Conservation (phyloP, 768 basidiomycete species). For the Pisolithus marmoratus region DNA sequence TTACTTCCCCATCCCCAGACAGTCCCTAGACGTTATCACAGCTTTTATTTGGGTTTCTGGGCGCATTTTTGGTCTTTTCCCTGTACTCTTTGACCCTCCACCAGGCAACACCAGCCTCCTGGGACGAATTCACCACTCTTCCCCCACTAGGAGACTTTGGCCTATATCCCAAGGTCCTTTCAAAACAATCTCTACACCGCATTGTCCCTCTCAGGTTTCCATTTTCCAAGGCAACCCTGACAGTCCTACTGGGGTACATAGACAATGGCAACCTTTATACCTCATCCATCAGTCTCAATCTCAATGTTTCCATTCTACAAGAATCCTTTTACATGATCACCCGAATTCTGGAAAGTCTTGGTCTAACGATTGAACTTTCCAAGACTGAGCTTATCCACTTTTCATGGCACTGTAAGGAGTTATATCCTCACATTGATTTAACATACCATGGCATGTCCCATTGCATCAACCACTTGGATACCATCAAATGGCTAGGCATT, state of each 20-base stretch:
- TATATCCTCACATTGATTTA: constrained; percentile 1
- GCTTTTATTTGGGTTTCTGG: too few species aligned
- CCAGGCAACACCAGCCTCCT: too few species aligned
- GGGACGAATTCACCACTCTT: too few species aligned
- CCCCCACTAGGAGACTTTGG: too few species aligned
- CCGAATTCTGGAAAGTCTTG: not conserved
- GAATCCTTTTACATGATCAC: not conserved
- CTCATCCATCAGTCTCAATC: not conserved
- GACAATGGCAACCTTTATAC: not conserved
- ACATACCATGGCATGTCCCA: not conserved
- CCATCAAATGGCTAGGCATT: constrained; percentile 30
- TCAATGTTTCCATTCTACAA: not conserved
- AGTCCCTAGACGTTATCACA: too few species aligned
- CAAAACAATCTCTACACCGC: too few species aligned
- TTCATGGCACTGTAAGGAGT: constrained; percentile 1
- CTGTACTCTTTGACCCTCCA: too few species aligned
- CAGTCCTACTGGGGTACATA: not conserved
- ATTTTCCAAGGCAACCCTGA: too few species aligned
- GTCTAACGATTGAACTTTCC: not conserved
- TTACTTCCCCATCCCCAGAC: too few species aligned
- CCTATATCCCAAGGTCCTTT: too few species aligned
- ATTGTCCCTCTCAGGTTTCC: too few species aligned
- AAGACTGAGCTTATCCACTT: not conserved
- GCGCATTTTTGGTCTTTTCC: too few species aligned
- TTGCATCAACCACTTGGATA: not conserved